Conservation (phyloP, 768 basidiomycete genomes). For the Termitomyces sp. region DNA sequence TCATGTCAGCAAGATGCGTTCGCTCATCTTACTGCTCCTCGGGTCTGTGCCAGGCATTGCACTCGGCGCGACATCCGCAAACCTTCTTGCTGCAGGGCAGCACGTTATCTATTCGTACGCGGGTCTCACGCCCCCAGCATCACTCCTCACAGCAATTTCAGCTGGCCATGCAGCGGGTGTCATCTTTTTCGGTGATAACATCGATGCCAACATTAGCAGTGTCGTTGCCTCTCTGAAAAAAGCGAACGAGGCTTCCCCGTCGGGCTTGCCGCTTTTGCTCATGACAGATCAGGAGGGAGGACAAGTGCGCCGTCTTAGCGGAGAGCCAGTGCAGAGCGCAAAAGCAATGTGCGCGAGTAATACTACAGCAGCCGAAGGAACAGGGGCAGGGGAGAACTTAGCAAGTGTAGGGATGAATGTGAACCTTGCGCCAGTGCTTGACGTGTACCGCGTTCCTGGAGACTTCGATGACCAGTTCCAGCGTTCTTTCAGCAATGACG, state of each 20-base stretch:
- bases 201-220: slow-evolving; percentile 5
- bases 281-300: slow-evolving; percentile 18
- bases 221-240: slow-evolving; percentile 11
- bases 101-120: slow-evolving; percentile 14
- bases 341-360: slow-evolving; percentile 12
- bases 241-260: slow-evolving; percentile 11
- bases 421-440: slow-evolving; percentile 15
- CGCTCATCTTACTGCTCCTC: slow-evolving; percentile 2
- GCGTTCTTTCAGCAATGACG: slow-evolving; percentile 14
- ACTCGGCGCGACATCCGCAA: slow-evolving; percentile 5
- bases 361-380: slow-evolving; percentile 6
- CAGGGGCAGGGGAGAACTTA: slow-evolving; percentile 10
- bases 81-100: slow-evolving; percentile 11
- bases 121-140: slow-evolving; percentile 9
- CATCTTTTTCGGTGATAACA: slow-evolving; percentile 14
- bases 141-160: slow-evolving; percentile 11
- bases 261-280: slow-evolving; percentile 10
- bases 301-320: slow-evolving; percentile 10
- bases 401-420: slow-evolving; percentile 13
- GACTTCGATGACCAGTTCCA: slow-evolving; percentile 12
- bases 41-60: background rate
- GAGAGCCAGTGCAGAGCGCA: slow-evolving; percentile 13
- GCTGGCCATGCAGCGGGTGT: slow-evolving; percentile 12
- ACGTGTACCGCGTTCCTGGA: slow-evolving; percentile 13
- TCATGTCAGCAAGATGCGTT: background rate